These are phyloP conservation scores for Diaporthe sp. DNA, from an alignment of 2,329 filamentous ascomycete species.

Conservation along the genomic window DNA sequence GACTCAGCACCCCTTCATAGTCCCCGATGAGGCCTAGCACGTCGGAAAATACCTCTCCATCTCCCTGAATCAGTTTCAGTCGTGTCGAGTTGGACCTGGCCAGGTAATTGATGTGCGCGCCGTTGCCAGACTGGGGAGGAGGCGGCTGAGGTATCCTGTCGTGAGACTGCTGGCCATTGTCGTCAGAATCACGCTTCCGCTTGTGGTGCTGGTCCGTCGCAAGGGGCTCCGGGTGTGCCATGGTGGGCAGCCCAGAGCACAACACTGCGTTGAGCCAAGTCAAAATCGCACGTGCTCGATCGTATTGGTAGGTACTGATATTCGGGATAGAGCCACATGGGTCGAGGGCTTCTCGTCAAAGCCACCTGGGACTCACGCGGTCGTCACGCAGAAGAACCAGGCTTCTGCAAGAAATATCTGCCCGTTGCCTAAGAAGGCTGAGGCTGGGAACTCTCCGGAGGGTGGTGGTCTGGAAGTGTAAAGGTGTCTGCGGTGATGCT, in stretches of 20 bases:
- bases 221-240: slow-evolving; percentile 52
- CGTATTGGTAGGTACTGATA: neutral
- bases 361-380: neutral
- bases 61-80: slow-evolving; percentile 65
- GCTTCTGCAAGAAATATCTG: neutral
- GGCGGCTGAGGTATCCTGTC: slow-evolving; percentile 59
- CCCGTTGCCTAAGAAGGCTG: neutral
- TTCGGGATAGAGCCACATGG: slow-evolving; percentile 8
- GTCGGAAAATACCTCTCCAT: slow-evolving; percentile 77
- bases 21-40: slow-evolving; percentile 80
- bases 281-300: slow-evolving; percentile 16
- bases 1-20: slow-evolving; percentile 85
- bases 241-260: slow-evolving; percentile 45
- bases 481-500: neutral
- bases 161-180: slow-evolving; percentile 53
- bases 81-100: slow-evolving; percentile 58
- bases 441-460: neutral
- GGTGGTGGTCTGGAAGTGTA: neutral
- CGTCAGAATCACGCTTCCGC: slow-evolving; percentile 62
- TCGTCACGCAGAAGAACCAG: neutral
- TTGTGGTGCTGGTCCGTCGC: slow-evolving; percentile 53
- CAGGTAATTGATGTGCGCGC: slow-evolving; percentile 66
- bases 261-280: slow-evolving; percentile 30
- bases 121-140: slow-evolving; percentile 57
- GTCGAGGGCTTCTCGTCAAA: neutral